Percentiles rank a stretch among this genome's conserved stretches.
phyloP scores from a whole-genome alignment of 1,139 yeast genomes.

The Saccharomycopsis hybrid region DNA sequence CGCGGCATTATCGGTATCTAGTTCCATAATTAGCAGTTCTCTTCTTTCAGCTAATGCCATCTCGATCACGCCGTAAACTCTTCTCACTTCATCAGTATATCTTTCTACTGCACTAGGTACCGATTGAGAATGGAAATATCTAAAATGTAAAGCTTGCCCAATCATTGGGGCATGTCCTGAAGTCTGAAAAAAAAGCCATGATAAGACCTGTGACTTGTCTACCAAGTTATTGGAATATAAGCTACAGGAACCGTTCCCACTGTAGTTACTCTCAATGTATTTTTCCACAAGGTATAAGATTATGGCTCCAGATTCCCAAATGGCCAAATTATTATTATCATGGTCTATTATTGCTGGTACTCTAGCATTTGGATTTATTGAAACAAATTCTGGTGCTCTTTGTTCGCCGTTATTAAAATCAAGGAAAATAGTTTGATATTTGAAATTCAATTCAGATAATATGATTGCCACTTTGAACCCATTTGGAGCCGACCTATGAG shows the following conservation, averaged over 20 bases:
- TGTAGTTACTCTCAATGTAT: conserved; percentile 47
- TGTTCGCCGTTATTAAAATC: conserved; percentile 90
- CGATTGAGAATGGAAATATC: conserved; percentile 82
- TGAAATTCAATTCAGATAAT: conserved; percentile 72
- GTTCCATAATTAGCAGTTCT: conserved; percentile 84
- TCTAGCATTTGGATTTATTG: conserved; percentile 89
- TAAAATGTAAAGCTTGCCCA: conserved; percentile 92
- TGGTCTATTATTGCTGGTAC: conserved; percentile 94
- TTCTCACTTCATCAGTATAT: conserved; percentile 86
- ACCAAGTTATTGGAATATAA: conserved; percentile 76
- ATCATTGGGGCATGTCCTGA: conserved; percentile 98
- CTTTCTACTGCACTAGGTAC: conserved; percentile 88
- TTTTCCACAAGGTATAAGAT: conserved; percentile 69
- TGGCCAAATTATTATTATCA: conserved; percentile 64
- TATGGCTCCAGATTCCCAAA: conserved; percentile 95
- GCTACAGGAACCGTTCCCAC: conserved; percentile 55
- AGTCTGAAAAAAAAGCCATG: conserved; percentile 93
- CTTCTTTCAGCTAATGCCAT: conserved; percentile 93
- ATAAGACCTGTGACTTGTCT: conserved; percentile 80
- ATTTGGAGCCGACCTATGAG: conserved; percentile 92
- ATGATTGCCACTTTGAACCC: conserved; percentile 95
- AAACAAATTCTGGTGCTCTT: conserved; percentile 85
- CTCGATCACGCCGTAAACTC: conserved; percentile 91
- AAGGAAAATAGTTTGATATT: conserved; percentile 75
- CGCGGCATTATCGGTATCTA: conserved; percentile 84